Evolutionary conservation across 441 rosid genomes (phyloP), one percentile per base, ranked within the genome.

Genomic region (Sinapis alba): DNA sequence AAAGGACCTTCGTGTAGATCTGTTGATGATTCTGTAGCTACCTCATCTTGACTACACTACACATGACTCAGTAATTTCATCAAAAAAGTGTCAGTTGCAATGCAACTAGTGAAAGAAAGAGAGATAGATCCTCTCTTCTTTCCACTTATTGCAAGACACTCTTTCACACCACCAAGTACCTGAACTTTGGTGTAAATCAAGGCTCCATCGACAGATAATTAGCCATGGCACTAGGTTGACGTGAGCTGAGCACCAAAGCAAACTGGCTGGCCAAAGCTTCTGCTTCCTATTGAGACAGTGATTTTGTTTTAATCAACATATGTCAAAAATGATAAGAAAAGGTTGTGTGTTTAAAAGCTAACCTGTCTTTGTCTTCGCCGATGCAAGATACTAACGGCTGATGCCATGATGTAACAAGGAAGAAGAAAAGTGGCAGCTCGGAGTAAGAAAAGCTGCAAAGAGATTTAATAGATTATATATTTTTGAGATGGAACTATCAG

Each of bases 341-440:
- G 3, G 30, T 20, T 21, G 38, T 10, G 28, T 60, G 69, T 34
- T 13, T 83, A 6, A 36, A 50, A 53, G 16, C 38, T 53, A 38
- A 93, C 98, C 90, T 89, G 97, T 84, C 97, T 89, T 78, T 90
- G 96, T 66, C 95, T 84, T 38, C 94, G 84, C 4, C 87, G 93
- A 78, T 94, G 98, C 80, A 94, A 72, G 70, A 90, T 87, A 74
- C 93, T 86, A 64, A 94, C 87, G 63, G 97, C 97, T 96, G 98
- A 92, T 47, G 97, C 98, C 98, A 94, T 89, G 71, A 94, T 90
- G 79, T 94, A 94, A 80, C 97, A 92, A 12, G 98, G 97, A 73
- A 92, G 85, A 80, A 94, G 97, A 83, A 94, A 94, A 54, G 94
- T 91, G 41, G 94, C 97, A 24, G 94, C 97, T 28, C 97, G 86